Percentiles rank a stretch among this genome's conserved stretches.
Evolutionary conservation across 192 early-diverging fungal genomes (phyloP).

Genomic region (Backusella parvicylindrica): DNA sequence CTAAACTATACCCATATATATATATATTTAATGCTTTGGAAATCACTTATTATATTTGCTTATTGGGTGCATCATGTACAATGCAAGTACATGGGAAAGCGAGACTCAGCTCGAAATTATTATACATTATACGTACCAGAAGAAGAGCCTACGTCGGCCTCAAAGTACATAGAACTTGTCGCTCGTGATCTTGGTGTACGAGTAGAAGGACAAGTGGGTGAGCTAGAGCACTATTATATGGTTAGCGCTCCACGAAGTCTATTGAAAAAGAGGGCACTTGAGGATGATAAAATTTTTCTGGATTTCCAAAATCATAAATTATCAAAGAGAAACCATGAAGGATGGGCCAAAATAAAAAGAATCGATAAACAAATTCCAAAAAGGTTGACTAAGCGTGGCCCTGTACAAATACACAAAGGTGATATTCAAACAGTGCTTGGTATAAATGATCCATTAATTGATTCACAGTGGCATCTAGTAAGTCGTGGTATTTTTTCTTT

Average conservation of each 20-base stretch:
- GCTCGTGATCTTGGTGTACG: conserved; percentile 35
- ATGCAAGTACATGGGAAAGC: neutral
- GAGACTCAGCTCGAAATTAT: neutral
- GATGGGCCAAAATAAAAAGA: conserved; percentile 11
- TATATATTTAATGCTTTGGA: neutral
- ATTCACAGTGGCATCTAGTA: conserved; percentile 78
- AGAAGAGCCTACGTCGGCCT: neutral
- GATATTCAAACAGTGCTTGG: conserved; percentile 11
- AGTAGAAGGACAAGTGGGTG: conserved; percentile 64
- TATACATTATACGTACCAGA: conserved; percentile 4
- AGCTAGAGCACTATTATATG: conserved; percentile 61
- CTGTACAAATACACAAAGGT: conserved; percentile 1
- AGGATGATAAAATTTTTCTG: neutral
- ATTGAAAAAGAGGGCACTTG: neutral
- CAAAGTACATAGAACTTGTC: neutral
- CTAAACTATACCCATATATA: neutral
- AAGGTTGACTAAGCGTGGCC: conserved; percentile 1
- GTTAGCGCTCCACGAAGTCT: conserved; percentile 39
- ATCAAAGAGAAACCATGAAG: neutral
- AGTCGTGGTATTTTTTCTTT: conserved; percentile 15
- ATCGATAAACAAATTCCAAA: conserved; percentile 22
- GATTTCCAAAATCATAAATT: conserved; percentile 5
- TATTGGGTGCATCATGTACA: neutral
- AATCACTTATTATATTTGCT: neutral
- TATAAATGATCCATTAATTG: conserved; percentile 68